These are phyloP conservation scores for Metschnikowia bowlesiae DNA, from an alignment of 805 yeast genomes.

Conservation along the genomic window DNA sequence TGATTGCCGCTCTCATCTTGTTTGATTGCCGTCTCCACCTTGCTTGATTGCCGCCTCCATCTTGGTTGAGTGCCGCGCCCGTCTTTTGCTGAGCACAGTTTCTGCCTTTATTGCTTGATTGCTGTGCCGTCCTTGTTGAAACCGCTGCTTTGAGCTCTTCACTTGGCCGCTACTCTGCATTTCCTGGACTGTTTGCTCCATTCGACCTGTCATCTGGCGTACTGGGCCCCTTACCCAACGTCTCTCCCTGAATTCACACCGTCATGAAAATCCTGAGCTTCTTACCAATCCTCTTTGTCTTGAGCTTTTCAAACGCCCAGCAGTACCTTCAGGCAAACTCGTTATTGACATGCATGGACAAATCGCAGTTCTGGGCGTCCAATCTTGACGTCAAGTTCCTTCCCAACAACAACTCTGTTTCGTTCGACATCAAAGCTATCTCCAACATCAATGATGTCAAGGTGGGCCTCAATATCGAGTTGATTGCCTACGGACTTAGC, in stretches of 20 bases:
- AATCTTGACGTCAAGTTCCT: slow-evolving; percentile 70
- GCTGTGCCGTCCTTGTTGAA: too few species aligned
- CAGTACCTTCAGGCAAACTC: slow-evolving; percentile 52
- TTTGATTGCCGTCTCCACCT: too few species aligned
- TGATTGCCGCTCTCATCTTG: too few species aligned
- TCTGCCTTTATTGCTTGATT: too few species aligned
- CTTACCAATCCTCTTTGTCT: neutral
- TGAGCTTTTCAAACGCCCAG: slow-evolving; percentile 16
- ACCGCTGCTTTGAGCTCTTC: too few species aligned
- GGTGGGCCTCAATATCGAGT: slow-evolving; percentile 57
- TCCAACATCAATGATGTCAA: slow-evolving; percentile 68
- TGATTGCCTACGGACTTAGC: slow-evolving; percentile 79
- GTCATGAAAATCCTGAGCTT: neutral
- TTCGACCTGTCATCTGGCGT: too few species aligned
- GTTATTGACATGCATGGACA: slow-evolving; percentile 84
- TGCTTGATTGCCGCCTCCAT: too few species aligned
- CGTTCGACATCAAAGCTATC: slow-evolving; percentile 67
- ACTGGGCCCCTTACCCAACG: too few species aligned
- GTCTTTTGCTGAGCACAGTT: too few species aligned
- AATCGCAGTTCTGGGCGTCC: slow-evolving; percentile 82
- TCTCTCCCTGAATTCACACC: neutral
- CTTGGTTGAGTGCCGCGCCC: too few species aligned
- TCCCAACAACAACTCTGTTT: slow-evolving; percentile 60
- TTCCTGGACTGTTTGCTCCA: too few species aligned
- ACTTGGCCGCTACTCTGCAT: too few species aligned